Percentiles rank a stretch among this genome's conserved stretches.
Evolutionary conservation across 441 rosid genomes (phyloP).

Genomic region (Adansonia madagascariensis): DNA sequence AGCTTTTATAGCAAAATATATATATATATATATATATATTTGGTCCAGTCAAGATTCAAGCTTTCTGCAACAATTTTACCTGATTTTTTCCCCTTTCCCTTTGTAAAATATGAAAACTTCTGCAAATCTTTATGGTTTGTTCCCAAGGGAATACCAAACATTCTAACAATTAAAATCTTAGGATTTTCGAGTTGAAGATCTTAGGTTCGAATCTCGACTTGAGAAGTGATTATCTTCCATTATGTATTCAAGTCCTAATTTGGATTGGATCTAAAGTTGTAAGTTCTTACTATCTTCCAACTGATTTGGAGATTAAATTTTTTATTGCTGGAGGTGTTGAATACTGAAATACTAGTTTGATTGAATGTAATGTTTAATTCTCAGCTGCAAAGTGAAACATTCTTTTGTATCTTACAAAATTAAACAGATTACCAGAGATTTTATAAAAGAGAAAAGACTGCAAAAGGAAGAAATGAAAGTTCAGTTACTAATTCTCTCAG

Average conservation of each 20-base stretch:
- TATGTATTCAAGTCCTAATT: neutral
- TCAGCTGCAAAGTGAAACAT: neutral
- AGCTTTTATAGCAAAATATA: too few relatives aligned
- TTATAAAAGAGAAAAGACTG: neutral
- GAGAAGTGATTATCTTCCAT: neutral
- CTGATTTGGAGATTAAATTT: too few relatives aligned
- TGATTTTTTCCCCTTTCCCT: too few relatives aligned
- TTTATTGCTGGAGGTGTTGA: neutral
- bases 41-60: too few relatives aligned
- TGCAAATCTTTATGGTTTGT: neutral
- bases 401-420: neutral
- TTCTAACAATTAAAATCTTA: neutral
- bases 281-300: too few relatives aligned
- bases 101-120: neutral
- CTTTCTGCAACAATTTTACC: too few relatives aligned
- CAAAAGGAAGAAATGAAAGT: conserved; percentile 4
- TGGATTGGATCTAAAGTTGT: neutral
- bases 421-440: neutral
- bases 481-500: conserved; percentile 21
- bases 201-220: neutral
- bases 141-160: neutral
- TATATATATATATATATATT: too few relatives aligned
- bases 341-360: neutral
- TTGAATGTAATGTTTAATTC: neutral
- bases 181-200: neutral